Base-by-base conservation (phyloP, 2,329 filamentous ascomycete genomes). In the Cladophialophora chaetospira region DNA sequence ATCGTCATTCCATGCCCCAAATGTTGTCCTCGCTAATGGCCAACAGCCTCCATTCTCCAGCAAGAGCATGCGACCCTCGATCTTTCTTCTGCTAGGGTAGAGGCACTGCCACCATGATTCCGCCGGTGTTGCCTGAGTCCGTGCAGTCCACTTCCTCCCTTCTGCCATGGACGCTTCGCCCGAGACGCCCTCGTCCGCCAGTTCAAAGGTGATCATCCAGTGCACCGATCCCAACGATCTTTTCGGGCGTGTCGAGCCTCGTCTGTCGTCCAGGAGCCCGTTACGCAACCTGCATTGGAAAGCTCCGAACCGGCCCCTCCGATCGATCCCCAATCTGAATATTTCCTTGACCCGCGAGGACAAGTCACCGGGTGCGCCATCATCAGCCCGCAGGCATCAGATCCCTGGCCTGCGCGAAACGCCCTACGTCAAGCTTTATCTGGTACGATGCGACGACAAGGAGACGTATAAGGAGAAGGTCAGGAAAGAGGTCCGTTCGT, bases 211-310 rank as follows among this genome's bases (percentile, higher is more conserved):
- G 68, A 89, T 87, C 71, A 91, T 97, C 77, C 92, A 97, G 79
- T 99, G 96, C 77, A 91, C 89, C 77, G 94, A 99, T 76, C 93
- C 94, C 51, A 88, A 90, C 70, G 87, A 89, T 68, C 83, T 97
- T 62, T 97, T 93, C 75, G 86, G 89, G 57, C 82, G 93, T 50
- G 79, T 97, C 40, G 87, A 88, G 9, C 85, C 89, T 2, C 86
- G 92, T 56, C 79, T 99, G 56, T 80, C 88, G 36, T 80, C 88
- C 38, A 88, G 89, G 53, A 81, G 97, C 0, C 94, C 94, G 29
- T 80, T 99, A 33, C 88, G 87, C 63, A 95, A 97, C 68, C 84
- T 99, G 43, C 91, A 97, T 70, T 99, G 94, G 94, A 95, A 97
- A 72, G 96, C 94, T 11, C 90, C 95, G 60, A 88, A 88, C 25